A percentile compares a stretch with the other conserved stretches of the same genome.
Conservation (phyloP, 441 rosid species). For the Populus tomentosa region DNA sequence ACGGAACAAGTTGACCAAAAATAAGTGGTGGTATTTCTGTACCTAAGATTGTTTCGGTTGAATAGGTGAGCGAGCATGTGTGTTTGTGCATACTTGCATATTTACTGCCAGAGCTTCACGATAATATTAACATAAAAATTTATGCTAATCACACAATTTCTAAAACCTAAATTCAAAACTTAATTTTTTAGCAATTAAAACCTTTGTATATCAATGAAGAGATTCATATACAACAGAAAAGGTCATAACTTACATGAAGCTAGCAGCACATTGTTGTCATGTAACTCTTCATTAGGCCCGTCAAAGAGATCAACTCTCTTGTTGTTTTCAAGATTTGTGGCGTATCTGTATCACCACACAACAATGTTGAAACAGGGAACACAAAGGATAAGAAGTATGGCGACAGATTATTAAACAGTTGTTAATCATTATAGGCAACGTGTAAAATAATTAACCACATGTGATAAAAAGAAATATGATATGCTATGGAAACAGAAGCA, state of each 20-base stretch:
- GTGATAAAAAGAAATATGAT: too few relatives aligned
- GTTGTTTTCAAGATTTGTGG: slow-evolving; percentile 75
- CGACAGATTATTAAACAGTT: neutral
- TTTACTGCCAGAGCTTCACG: neutral
- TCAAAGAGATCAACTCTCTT: slow-evolving; percentile 84
- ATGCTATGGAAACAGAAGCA: too few relatives aligned
- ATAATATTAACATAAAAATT: neutral
- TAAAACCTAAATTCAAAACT: neutral
- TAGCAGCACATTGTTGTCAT: slow-evolving; percentile 76
- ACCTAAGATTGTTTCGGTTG: neutral
- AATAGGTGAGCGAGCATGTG: neutral
- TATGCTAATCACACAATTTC: neutral
- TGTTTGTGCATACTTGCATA: neutral
- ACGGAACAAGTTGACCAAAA: neutral
- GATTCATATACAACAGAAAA: neutral
- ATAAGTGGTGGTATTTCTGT: neutral
- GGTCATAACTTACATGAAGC: slow-evolving; percentile 63
- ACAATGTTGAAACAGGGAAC: slow-evolving; percentile 7
- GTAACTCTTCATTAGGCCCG: slow-evolving; percentile 60
- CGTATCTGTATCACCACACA: slow-evolving; percentile 43
- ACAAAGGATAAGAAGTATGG: neutral
- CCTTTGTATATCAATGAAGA: neutral
- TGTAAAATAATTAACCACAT: neutral
- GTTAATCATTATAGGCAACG: neutral
- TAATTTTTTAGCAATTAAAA: neutral